These are phyloP conservation scores for Magnaporthiopsis poae DNA, from an alignment of 2,329 filamentous ascomycete genomes.

Conservation along the genomic window DNA sequence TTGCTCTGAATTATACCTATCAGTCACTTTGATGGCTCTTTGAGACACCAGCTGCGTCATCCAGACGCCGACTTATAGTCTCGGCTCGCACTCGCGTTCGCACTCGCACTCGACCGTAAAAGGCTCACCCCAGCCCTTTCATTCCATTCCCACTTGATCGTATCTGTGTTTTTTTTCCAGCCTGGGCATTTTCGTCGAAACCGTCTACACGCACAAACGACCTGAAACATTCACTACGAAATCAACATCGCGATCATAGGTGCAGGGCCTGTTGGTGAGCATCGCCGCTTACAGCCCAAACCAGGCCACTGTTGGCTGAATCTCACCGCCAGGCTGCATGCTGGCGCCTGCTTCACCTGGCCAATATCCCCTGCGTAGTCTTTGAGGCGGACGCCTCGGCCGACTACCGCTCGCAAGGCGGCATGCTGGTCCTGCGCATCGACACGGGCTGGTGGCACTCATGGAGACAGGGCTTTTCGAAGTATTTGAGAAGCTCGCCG, in stretches of 20 bases:
- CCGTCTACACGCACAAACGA: too few relatives aligned
- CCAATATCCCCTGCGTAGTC: conserved; percentile 35
- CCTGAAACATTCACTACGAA: too few relatives aligned
- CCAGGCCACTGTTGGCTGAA: too few relatives aligned
- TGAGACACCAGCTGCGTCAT: too few relatives aligned
- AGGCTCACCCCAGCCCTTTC: background rate
- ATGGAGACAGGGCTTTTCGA: conserved; percentile 38
- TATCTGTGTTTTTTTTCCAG: too few relatives aligned
- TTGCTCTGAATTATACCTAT: too few relatives aligned
- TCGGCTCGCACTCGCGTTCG: background rate
- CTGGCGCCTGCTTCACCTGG: conserved; percentile 42
- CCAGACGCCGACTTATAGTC: too few relatives aligned
- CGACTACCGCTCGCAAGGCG: conserved; percentile 39
- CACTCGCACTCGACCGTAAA: background rate
- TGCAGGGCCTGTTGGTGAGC: too few relatives aligned
- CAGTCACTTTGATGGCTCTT: too few relatives aligned
- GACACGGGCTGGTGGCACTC: conserved; percentile 38
- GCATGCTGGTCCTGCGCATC: conserved; percentile 45
- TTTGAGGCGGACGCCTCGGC: conserved; percentile 38
- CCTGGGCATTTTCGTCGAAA: too few relatives aligned
- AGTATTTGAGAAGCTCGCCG: conserved; percentile 37
- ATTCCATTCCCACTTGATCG: background rate
- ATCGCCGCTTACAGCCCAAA: too few relatives aligned
- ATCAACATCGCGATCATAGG: too few relatives aligned
- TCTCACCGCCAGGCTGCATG: conserved; percentile 28